Conservation (phyloP, 257 asterid species). For the Solanum gracilifrons region DNA sequence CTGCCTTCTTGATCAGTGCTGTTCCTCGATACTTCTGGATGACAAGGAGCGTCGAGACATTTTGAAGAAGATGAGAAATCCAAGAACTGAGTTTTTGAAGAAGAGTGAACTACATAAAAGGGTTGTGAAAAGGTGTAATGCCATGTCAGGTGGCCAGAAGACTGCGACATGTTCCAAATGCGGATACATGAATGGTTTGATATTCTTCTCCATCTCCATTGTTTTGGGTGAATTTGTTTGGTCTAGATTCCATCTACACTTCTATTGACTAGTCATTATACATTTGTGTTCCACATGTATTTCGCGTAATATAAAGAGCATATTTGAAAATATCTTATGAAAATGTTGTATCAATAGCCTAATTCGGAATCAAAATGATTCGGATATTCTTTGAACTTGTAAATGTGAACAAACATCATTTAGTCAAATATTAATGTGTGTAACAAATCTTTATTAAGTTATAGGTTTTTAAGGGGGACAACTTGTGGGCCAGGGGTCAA, state of each 20-base stretch:
- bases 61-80: conserved; percentile 67
- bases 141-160: conserved; percentile 37
- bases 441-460: neutral
- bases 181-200: conserved; percentile 65
- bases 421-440: neutral
- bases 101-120: conserved; percentile 39
- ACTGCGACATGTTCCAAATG: conserved; percentile 54
- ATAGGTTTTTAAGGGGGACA: neutral
- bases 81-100: conserved; percentile 46
- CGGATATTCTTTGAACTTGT: neutral
- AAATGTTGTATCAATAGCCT: neutral
- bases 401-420: neutral
- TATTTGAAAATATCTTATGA: neutral
- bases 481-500: neutral
- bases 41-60: conserved; percentile 38
- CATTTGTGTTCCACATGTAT: neutral
- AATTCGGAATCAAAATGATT: neutral
- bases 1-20: conserved; percentile 29
- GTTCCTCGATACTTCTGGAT: conserved; percentile 60
- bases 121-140: conserved; percentile 56
- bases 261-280: neutral
- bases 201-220: neutral
- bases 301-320: neutral
- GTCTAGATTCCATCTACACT: neutral
- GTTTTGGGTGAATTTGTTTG: neutral